Percentiles rank a stretch among this genome's conserved stretches.
Evolutionary conservation across 768 basidiomycete species (phyloP).

Genomic region (Hygrophoropsis aurantiaca): DNA sequence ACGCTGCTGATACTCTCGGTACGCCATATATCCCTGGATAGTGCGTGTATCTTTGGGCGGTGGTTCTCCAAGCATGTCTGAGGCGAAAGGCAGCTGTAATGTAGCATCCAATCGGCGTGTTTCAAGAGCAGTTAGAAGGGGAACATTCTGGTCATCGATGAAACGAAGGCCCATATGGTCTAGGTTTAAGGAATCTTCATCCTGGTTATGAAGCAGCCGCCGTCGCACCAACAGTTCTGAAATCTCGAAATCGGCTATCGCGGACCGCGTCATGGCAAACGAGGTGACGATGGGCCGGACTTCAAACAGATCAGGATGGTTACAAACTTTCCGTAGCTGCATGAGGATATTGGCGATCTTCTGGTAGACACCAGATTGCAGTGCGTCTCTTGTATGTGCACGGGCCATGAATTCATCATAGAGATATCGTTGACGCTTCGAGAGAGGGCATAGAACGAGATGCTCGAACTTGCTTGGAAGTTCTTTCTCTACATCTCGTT

Average conservation of each 20-base stretch:
- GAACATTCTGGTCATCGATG: conserved; percentile 50
- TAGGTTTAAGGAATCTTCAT: conserved; percentile 58
- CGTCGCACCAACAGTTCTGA: conserved; percentile 86
- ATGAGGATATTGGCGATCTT: conserved; percentile 94
- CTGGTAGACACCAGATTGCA: conserved; percentile 83
- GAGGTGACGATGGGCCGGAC: conserved; percentile 81
- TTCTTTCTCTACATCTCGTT: conserved; percentile 96
- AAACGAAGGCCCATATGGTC: conserved; percentile 66
- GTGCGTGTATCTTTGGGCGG: conserved; percentile 77
- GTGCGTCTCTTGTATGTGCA: conserved; percentile 76
- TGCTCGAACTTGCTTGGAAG: conserved; percentile 94
- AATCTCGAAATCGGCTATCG: conserved; percentile 77
- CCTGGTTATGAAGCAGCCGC: conserved; percentile 54
- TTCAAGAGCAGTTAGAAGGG: conserved; percentile 53
- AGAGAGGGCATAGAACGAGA: conserved; percentile 82
- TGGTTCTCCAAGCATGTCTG: conserved; percentile 56
- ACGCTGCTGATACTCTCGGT: conserved; percentile 48
- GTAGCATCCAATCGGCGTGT: conserved; percentile 62
- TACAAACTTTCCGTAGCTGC: conserved; percentile 97
- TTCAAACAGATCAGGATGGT: conserved; percentile 91
- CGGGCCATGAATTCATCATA: conserved; percentile 97
- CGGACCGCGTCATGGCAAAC: conserved; percentile 74
- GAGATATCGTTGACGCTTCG: conserved; percentile 90
- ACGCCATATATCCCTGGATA: conserved; percentile 65
- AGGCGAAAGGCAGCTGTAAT: conserved; percentile 48